These are phyloP conservation scores for Phyllosticta capitalensis DNA, from an alignment of 2,329 filamentous ascomycete species.

Conservation along the genomic window DNA sequence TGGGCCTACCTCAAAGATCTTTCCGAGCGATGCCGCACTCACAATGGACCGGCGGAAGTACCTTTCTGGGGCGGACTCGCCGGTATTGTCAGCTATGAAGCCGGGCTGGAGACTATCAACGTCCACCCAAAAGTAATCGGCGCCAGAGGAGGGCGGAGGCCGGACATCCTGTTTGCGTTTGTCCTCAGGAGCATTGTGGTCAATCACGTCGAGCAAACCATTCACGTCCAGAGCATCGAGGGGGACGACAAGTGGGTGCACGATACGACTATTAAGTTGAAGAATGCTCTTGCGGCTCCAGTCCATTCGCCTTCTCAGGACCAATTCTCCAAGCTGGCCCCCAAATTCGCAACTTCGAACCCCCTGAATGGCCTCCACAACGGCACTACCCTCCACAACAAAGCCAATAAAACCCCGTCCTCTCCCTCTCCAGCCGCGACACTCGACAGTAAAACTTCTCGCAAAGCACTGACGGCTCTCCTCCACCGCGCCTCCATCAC, in stretches of 20 bases:
- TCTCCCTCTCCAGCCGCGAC: background rate
- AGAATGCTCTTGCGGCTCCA: background rate
- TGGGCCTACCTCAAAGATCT: conserved; percentile 33
- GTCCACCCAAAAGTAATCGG: conserved; percentile 23
- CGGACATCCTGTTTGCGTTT: conserved; percentile 69
- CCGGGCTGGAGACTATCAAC: conserved; percentile 56
- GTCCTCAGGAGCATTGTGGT: conserved; percentile 68
- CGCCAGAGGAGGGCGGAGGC: conserved; percentile 26
- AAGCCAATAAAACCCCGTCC: background rate
- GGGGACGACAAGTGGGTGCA: conserved; percentile 40
- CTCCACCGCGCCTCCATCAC: background rate
- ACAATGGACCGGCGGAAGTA: conserved; percentile 21
- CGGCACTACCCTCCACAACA: background rate
- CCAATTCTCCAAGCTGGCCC: background rate
- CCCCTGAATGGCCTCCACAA: background rate
- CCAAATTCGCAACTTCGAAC: background rate
- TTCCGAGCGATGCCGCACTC: conserved; percentile 19
- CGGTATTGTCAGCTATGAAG: conserved; percentile 78
- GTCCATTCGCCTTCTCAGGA: background rate
- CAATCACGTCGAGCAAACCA: conserved; percentile 54
- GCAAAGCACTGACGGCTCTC: background rate
- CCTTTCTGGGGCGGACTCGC: conserved; percentile 78
- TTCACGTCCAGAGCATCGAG: conserved; percentile 61
- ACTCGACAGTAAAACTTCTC: background rate
- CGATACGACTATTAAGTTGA: conserved; percentile 13